Evolutionary conservation across 305 asterid species (phyloP).

Genomic region (Coffea humblotiana): DNA sequence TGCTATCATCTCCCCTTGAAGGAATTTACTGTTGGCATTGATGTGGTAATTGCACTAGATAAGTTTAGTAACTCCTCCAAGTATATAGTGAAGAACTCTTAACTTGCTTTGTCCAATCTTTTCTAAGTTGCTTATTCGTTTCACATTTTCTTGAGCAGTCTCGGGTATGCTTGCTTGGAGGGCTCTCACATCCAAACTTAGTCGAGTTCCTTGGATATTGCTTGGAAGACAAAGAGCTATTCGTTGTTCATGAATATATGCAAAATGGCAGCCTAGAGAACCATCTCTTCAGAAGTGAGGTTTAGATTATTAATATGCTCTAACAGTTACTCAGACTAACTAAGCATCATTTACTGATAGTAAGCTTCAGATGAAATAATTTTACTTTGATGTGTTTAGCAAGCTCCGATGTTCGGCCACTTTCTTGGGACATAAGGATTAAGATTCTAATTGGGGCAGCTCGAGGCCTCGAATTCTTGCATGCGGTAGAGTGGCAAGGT

Average conservation of each 20-base stretch:
- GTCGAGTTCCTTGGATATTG: slow-evolving; percentile 44
- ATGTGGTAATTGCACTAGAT: no score
- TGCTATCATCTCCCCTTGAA: not conserved
- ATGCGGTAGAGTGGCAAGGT: slow-evolving; percentile 48
- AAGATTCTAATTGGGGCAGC: slow-evolving; percentile 64
- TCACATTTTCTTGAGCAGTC: slow-evolving; percentile 26
- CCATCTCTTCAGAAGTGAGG: slow-evolving; percentile 49
- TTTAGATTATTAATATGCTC: not conserved
- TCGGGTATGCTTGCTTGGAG: slow-evolving; percentile 36
- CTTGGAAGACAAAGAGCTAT: slow-evolving; percentile 36
- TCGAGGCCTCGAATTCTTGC: slow-evolving; percentile 64
- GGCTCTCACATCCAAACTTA: slow-evolving; percentile 44
- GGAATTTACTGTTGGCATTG: no score
- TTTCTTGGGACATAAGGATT: slow-evolving; percentile 64
- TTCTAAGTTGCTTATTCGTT: not conserved
- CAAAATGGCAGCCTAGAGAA: slow-evolving; percentile 52
- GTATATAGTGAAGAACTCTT: not conserved
- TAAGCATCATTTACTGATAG: not conserved
- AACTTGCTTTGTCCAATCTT: no score
- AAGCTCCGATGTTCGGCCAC: slow-evolving; percentile 67
- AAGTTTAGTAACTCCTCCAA: no score
- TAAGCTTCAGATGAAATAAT: not conserved
- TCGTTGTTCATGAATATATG: slow-evolving; percentile 44
- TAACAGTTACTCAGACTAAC: not conserved
- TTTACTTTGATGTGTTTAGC: slow-evolving; percentile 25